Percentiles rank a stretch among this genome's conserved stretches.
Evolutionary conservation across 1,284 basidiomycete genomes (phyloP).

Genomic region (Microbotryum intermedium): DNA sequence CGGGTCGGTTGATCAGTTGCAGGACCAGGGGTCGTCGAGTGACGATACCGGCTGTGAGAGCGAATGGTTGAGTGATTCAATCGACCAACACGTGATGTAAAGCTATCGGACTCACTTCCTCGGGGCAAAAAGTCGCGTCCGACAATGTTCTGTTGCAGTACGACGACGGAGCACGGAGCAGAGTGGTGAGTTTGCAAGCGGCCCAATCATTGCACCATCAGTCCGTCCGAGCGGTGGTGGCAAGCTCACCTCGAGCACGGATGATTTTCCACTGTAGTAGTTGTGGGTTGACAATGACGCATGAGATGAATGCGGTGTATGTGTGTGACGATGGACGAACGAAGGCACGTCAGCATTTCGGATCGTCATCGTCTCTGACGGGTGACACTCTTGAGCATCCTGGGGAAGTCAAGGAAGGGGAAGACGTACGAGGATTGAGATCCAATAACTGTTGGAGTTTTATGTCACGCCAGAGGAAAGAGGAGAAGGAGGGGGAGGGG

Average conservation of each 20-base stretch:
- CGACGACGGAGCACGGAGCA: background rate
- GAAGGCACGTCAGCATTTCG: background rate
- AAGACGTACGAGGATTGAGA: constrained; percentile 45
- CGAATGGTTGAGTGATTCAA: background rate
- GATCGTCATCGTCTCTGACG: background rate
- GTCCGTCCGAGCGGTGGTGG: background rate
- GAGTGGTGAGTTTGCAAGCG: background rate
- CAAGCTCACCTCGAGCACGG: constrained; percentile 44
- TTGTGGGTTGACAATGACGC: background rate
- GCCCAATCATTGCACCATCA: background rate
- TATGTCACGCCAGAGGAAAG: background rate
- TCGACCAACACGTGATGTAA: background rate
- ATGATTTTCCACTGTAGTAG: constrained; percentile 43
- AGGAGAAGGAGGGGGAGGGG: background rate
- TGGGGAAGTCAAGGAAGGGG: background rate
- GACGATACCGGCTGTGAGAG: constrained; percentile 63
- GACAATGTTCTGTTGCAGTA: constrained; percentile 66
- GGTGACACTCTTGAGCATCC: background rate
- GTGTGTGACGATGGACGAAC: background rate
- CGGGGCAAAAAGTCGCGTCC: constrained; percentile 94
- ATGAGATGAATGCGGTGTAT: background rate
- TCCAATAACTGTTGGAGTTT: constrained; percentile 42
- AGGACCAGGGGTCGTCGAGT: constrained; percentile 73
- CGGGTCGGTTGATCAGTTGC: constrained; percentile 80
- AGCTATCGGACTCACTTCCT: constrained; percentile 52